Conservation (phyloP, 2,329 filamentous ascomycete genomes). For the Monosporascus sp. region DNA sequence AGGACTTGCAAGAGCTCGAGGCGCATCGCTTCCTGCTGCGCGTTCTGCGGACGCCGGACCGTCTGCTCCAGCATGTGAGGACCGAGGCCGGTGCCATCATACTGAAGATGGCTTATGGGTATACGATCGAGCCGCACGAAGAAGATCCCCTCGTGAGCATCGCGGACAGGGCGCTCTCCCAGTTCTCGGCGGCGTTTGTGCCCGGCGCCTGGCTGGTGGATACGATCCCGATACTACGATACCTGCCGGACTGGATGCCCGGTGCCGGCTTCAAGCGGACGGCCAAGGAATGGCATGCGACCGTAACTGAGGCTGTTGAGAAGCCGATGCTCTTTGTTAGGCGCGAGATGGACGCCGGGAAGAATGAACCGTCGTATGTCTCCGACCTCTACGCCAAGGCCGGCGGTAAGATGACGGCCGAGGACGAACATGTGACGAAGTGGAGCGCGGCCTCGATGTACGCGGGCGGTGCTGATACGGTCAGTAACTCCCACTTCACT, state of each 20-base stretch:
- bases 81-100: not conserved
- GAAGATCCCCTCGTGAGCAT: not conserved
- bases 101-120: not conserved
- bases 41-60: conserved; percentile 6
- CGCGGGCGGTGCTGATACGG: not conserved
- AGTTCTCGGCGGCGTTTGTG: not conserved
- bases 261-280: conserved; percentile 4
- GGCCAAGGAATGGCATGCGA: conserved; percentile 1
- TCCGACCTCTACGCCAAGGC: not conserved
- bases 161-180: not conserved
- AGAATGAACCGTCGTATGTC: conserved; percentile 1
- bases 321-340: conserved; percentile 3
- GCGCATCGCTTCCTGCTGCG: conserved; percentile 11
- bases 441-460: conserved; percentile 3
- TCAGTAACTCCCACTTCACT: not conserved
- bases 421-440: conserved; percentile 1
- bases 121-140: not conserved
- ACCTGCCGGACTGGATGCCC: conserved; percentile 8
- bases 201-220: not conserved
- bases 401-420: not conserved
- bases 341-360: conserved; percentile 1
- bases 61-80: conserved; percentile 5
- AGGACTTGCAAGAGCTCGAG: conserved; percentile 9
- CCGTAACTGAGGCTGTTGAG: not conserved
- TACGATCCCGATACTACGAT: conserved; percentile 1